Evolutionary conservation across 345 rosid species (phyloP), one percentile per base, ranked within the genome.

Genomic region (Triadica sebifera): DNA sequence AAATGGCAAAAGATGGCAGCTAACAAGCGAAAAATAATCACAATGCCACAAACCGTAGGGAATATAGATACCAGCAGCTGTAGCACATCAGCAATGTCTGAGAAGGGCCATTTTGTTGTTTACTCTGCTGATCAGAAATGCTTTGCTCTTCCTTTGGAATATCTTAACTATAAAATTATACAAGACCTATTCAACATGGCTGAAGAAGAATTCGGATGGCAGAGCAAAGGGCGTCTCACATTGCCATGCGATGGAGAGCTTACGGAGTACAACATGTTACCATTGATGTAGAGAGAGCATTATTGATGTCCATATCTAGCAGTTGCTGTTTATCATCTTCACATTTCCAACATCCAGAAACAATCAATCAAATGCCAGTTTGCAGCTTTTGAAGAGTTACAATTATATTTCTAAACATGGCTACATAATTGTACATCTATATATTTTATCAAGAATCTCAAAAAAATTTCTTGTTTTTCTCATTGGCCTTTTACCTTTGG

Each of bases 91-190:
- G 12, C 39, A 38, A 41, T 11, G 17, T 53, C 55, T 7, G 77
- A 65, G 8, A 74, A 74, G 52, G 77, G 77, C 19, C 53, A 43
- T 37, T 65, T 74, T 51, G 71, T 74, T 0, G 55, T 74, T 5
- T 74, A 74, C 45, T 58, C 67, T 10, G n/a, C 66, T 0, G 68
- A 72, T 60, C 59, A 61, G 46, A 60, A 61, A 37, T 55, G 77
- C 2, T 65, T 64, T 19, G 1, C 25, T 24, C 52, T 74, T 7
- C 71, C 64, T 12, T 41, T 74, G 12, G 37, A 58, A 24, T 58
- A 58, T 58, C 62, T 58, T 24, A 58, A 58, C 62, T 22, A 9
- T 11, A 37, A 58, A 58, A 58, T 22, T 1, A 58, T 73, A 50
- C 50, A 15, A 16, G 69, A 51, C 39, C 69, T 73, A 17, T 25